Percentiles rank a stretch among this genome's conserved stretches.
Conservation (phyloP, 352 stramenopile species). For the Globisporangium viniferum region DNA sequence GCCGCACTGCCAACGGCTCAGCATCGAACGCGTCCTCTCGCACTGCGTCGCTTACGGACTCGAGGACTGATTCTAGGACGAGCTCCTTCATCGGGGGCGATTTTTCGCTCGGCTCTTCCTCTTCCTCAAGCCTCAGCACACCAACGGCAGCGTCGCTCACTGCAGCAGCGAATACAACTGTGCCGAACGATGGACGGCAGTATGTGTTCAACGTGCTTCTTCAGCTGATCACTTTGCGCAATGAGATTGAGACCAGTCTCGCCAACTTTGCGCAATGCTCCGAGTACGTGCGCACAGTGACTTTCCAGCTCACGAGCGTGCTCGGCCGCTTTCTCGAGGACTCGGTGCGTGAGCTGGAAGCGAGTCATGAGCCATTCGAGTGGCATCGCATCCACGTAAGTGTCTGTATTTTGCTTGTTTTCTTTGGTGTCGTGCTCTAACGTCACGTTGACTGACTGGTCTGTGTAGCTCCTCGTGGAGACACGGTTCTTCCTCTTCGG, state of each 20-base stretch:
- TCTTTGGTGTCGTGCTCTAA: background rate
- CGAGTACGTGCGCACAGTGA: constrained; percentile 53
- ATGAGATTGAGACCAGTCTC: constrained; percentile 70
- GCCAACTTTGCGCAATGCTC: constrained; percentile 47
- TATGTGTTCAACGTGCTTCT: constrained; percentile 83
- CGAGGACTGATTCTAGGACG: constrained; percentile 26
- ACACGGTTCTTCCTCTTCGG: constrained; percentile 64
- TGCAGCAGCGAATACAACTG: constrained; percentile 10
- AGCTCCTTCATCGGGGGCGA: constrained; percentile 24
- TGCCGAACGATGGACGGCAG: constrained; percentile 57
- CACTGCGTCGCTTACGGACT: constrained; percentile 28
- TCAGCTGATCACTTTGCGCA: constrained; percentile 69
- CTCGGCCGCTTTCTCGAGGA: constrained; percentile 46
- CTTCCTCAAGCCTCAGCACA: constrained; percentile 12
- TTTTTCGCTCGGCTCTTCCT: constrained; percentile 14
- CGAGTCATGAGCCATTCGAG: constrained; percentile 20
- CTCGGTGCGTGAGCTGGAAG: constrained; percentile 29
- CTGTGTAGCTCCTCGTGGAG: constrained; percentile 69
- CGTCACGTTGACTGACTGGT: background rate
- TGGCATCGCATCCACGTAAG: constrained; percentile 69
- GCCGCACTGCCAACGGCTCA: constrained; percentile 4
- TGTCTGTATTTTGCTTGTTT: constrained; percentile 6
- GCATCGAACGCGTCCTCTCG: constrained; percentile 22
- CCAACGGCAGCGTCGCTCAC: constrained; percentile 22
- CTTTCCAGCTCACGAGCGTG: constrained; percentile 45